phyloP scores from a whole-genome alignment of 192 early-diverging fungal genomes.

The Coemansia sp. region DNA sequence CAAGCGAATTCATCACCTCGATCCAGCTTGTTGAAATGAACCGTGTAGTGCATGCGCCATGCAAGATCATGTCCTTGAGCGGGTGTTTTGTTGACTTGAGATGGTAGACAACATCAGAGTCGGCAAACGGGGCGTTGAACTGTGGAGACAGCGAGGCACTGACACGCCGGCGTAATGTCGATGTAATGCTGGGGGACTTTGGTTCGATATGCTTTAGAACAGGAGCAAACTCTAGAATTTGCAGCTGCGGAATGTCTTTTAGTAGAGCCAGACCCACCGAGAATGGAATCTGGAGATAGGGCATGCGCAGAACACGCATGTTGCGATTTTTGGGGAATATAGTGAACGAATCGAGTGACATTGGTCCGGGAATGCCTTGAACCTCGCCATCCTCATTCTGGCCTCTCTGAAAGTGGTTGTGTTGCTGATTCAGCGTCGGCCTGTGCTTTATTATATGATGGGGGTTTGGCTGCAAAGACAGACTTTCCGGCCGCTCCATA shows the following conservation, averaged over 20 bases:
- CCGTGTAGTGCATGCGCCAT: slow-evolving; percentile 39
- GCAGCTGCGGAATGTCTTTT: slow-evolving; percentile 34
- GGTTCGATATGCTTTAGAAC: slow-evolving; percentile 19
- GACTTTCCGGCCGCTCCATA: slow-evolving; percentile 1
- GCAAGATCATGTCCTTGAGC: slow-evolving; percentile 41
- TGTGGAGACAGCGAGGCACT: slow-evolving; percentile 19
- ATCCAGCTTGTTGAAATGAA: slow-evolving; percentile 50
- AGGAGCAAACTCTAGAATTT: slow-evolving; percentile 37
- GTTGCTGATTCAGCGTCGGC: not conserved
- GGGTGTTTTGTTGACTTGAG: slow-evolving; percentile 32
- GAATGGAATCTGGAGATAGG: slow-evolving; percentile 45
- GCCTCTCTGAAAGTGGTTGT: not conserved
- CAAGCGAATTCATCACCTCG: slow-evolving; percentile 40
- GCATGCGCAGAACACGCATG: slow-evolving; percentile 34
- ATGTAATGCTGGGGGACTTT: slow-evolving; percentile 14
- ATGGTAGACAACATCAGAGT: slow-evolving; percentile 36
- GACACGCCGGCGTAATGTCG: slow-evolving; percentile 41
- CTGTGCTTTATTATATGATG: not conserved
- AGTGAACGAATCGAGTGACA: slow-evolving; percentile 26
- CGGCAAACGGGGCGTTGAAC: slow-evolving; percentile 42
- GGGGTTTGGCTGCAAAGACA: not conserved
- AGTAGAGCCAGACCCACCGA: slow-evolving; percentile 28
- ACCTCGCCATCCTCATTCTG: not conserved
- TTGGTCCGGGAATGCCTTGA: slow-evolving; percentile 12
- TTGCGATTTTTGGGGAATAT: slow-evolving; percentile 21